Evolutionary conservation across 169 alveolate genomes (phyloP), one percentile per base, ranked within the genome.

Genomic region (Blepharisma undulans): DNA sequence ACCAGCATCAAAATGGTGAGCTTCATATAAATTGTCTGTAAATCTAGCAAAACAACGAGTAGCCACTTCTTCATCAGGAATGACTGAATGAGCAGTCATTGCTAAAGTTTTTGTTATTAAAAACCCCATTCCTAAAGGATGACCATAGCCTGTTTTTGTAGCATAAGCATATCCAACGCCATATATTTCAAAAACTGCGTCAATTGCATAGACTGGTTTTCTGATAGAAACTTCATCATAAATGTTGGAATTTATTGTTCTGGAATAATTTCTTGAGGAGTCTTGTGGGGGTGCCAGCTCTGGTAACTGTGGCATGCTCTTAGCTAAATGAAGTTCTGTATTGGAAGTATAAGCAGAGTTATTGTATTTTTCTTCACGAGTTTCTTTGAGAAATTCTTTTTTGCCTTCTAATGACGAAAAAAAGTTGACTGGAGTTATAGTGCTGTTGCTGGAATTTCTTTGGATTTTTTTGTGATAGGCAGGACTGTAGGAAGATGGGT

Each of bases 121-220:
- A 84, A 84, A 84, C 10, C 89, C 89, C 72, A 48, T 84, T 60
- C 89, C 89, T 32, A 84, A 27, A 21, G 78, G 72, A 10, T 32
- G 22, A 4, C 77, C 77, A 59, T 84, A 84, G 29, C 89, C 77
- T 8, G 72, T 84, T 36, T 48, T 60, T 32, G 72, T 84, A 36
- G 89, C 30, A 60, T 84, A 84, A 4, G 77, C 27, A 84, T 84
- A 84, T 0, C 77, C 77, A 25, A 22, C 77, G 32, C 89, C 89
- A 60, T 36, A 60, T 84, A 84, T 59, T 22, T 84, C 89, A 59
- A 84, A 84, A 4, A 84, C 34, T 48, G 89, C 72, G 16, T 84
- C 34, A 29, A 32, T n/a, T 79, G 27, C 25, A 72, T 72, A 29
- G 33, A 25, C 33, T 72, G 80, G 29, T 72, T 72, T 72, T 72